Percentiles rank a stretch among this genome's conserved stretches.
Conservation (phyloP, 129 eudicot species). For the carrot (Daucus carota) region DNA sequence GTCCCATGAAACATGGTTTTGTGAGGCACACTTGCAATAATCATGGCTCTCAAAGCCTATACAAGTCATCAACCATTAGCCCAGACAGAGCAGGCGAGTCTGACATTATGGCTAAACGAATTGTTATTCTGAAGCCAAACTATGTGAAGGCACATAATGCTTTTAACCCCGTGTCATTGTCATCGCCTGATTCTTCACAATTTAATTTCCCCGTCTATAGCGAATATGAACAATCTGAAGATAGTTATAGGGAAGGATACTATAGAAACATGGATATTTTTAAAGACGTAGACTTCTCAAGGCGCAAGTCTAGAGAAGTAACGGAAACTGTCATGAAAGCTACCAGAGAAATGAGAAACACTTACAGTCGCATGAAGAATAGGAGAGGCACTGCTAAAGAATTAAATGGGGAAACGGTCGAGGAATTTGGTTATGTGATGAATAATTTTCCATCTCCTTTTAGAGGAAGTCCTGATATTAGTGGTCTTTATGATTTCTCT, state of each 20-base stretch:
- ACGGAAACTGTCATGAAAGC: slow-evolving; percentile 19
- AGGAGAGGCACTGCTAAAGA: slow-evolving; percentile 14
- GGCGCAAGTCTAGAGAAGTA: slow-evolving; percentile 19
- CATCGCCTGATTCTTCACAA: slow-evolving; percentile 12
- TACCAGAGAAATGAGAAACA: slow-evolving; percentile 16
- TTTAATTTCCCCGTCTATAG: slow-evolving; percentile 1
- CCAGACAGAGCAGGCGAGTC: slow-evolving; percentile 9
- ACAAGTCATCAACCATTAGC: not conserved
- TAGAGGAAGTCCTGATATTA: slow-evolving; percentile 23
- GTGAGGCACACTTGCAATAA: slow-evolving; percentile 11
- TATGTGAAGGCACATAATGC: not conserved
- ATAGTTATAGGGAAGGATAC: not conserved
- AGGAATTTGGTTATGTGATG: not conserved
- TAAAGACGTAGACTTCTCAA: slow-evolving; percentile 6
- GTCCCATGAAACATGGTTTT: slow-evolving; percentile 24
- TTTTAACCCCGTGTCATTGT: slow-evolving; percentile 10
- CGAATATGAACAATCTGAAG: not conserved
- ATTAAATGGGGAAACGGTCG: slow-evolving; percentile 9
- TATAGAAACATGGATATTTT: slow-evolving; percentile 1
- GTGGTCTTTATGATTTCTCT: slow-evolving; percentile 11
- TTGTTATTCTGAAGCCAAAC: slow-evolving; percentile 31
- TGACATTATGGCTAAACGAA: slow-evolving; percentile 12
- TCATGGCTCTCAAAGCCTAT: not conserved
- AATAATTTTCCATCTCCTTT: not conserved
- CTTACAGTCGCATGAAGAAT: not conserved